These are phyloP conservation scores for Ceratobasidium sp. DNA, from an alignment of 1,284 basidiomycete species.

Conservation along the genomic window DNA sequence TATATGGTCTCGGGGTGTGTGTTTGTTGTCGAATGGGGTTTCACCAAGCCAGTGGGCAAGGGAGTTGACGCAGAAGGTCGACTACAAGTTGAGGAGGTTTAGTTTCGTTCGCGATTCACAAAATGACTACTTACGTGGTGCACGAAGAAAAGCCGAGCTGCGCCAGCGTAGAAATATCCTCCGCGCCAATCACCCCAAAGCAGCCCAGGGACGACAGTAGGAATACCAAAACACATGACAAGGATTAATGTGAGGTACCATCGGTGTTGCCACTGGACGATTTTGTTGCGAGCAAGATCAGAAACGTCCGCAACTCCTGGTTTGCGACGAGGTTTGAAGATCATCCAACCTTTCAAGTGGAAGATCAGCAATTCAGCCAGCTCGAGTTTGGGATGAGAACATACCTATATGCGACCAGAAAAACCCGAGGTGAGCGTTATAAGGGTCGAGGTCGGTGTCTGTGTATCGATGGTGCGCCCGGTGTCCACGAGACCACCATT, in stretches of 20 bases:
- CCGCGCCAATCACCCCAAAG: slow-evolving; percentile 88
- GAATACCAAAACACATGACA: slow-evolving; percentile 80
- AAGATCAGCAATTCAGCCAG: no score
- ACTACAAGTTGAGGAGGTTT: slow-evolving; percentile 52
- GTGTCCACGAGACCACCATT: slow-evolving; percentile 95
- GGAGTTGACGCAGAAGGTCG: slow-evolving; percentile 86
- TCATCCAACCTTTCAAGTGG: slow-evolving; percentile 79
- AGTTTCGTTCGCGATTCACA: no score
- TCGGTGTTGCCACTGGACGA: slow-evolving; percentile 90
- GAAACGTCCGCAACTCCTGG: slow-evolving; percentile 91
- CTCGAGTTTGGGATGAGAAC: not conserved
- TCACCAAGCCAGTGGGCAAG: slow-evolving; percentile 96
- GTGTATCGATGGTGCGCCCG: slow-evolving; percentile 95
- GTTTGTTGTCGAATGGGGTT: slow-evolving; percentile 93
- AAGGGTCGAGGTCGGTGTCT: slow-evolving; percentile 94
- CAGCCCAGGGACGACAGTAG: slow-evolving; percentile 81
- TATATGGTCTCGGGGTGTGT: slow-evolving; percentile 90
- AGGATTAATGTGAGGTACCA: slow-evolving; percentile 82
- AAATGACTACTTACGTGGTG: slow-evolving; percentile 68
- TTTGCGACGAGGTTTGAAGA: slow-evolving; percentile 87
- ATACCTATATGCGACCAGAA: slow-evolving; percentile 78
- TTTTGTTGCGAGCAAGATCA: slow-evolving; percentile 81
- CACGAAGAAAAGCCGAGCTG: slow-evolving; percentile 85
- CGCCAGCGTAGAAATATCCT: slow-evolving; percentile 87
- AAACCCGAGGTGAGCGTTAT: slow-evolving; percentile 89